Evolutionary conservation across 2,329 filamentous ascomycete species (phyloP), one percentile per base, ranked within the genome.

Genomic region (Pseudogymnoascus sp.): DNA sequence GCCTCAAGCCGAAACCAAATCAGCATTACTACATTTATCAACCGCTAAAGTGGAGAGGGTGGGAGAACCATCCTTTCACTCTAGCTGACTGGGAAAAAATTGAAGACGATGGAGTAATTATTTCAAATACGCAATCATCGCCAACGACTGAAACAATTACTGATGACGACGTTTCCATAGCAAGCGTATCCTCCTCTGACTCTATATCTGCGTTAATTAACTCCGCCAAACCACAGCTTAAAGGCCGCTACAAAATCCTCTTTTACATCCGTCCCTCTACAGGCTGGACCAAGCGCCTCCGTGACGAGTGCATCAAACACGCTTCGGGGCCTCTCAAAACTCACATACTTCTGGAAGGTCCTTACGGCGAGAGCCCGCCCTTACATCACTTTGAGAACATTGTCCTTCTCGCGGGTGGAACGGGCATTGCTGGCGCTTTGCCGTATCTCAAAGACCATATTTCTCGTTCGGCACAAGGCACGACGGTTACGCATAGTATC

Each of bases 41-140:
- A 59, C 76, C 79, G 0, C 71, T 77, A 4, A 73, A 74, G 16
- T 70, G 78, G 13, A 73, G 74, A 7, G 74, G 79, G 2, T 82
- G 78, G 72, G 77, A 82, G 63, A 82, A 76, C 62, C 81, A 83
- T 65, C 81, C 81, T 0, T 82, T 83, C 67, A 80, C 77, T 0
- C 67, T 80, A 1, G 77, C 74, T 50, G 67, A 67, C 0, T 75
- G 61, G 64, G 67, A 59, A 53, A 19, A 7, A 47, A 47, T 47
- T 7, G 42, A 47, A 6, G 11, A 24, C 42, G 42, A 14, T 47
- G 11, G 6, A 47, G 19, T 19, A 24, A 24, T 14, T 47, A 47
- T 47, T 47, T 47, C 42, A 47, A 26, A 47, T 47, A 47, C 21
- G 7, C 4, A 47, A 24, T 14, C 11, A 14, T 14, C 11, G 19